Conservation (phyloP, 106 monocot species). For the Gastrodia elata region DNA sequence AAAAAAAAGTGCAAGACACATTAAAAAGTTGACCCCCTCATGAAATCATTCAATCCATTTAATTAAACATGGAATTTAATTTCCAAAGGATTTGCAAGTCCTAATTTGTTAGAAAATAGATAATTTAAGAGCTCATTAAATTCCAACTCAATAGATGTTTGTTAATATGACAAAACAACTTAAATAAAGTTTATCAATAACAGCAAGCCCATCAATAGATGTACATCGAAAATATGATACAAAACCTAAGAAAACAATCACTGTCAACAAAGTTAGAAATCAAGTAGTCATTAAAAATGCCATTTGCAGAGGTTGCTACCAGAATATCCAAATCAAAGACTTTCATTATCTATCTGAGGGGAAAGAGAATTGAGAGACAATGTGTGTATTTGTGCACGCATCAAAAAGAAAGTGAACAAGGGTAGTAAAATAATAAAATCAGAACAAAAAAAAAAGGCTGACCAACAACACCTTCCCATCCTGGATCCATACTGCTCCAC, state of each 20-base stretch:
- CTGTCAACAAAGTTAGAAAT: too few relatives aligned
- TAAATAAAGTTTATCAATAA: background rate
- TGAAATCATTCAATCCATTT: background rate
- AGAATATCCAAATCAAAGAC: background rate
- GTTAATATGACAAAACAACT: background rate
- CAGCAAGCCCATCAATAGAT: too few relatives aligned
- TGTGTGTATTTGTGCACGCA: too few relatives aligned
- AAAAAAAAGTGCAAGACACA: background rate
- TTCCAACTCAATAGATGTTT: too few relatives aligned
- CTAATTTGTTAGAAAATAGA: too few relatives aligned
- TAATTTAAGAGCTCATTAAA: background rate
- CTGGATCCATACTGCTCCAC: background rate
- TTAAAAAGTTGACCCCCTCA: too few relatives aligned
- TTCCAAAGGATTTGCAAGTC: background rate
- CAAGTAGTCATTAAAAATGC: too few relatives aligned
- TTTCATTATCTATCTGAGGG: background rate
- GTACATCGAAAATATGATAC: too few relatives aligned
- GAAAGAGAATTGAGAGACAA: background rate
- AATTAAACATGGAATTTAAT: background rate
- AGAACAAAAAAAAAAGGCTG: background rate
- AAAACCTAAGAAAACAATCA: too few relatives aligned
- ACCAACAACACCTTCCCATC: background rate
- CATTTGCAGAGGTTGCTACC: background rate
- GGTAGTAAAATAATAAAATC: too few relatives aligned
- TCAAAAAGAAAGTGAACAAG: too few relatives aligned